Evolutionary conservation across 2,329 filamentous ascomycete species (phyloP).

Genomic region (Colletotrichum sp.): DNA sequence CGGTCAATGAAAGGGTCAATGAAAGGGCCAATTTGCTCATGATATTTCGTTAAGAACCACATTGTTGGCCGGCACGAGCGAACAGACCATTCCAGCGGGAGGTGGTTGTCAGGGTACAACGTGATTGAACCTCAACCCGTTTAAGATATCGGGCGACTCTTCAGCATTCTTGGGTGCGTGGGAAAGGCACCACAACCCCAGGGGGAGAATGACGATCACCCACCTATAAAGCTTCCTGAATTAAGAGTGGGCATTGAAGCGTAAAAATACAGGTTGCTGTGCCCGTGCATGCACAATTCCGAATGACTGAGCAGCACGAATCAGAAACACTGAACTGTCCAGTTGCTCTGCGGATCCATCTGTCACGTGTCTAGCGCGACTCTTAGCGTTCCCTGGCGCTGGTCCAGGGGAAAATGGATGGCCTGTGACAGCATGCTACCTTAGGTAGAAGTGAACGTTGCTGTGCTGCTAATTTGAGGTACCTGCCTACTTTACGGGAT

Average conservation of each 20-base stretch:
- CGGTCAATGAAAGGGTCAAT: background rate
- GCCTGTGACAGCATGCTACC: slow-evolving; percentile 15
- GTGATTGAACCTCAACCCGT: background rate
- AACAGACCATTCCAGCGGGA: background rate
- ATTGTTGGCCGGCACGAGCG: background rate
- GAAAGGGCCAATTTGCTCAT: background rate
- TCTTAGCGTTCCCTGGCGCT: background rate
- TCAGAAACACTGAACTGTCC: background rate
- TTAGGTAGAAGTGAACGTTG: background rate
- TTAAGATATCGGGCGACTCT: background rate
- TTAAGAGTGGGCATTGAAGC: background rate
- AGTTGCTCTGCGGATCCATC: background rate
- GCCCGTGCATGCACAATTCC: background rate
- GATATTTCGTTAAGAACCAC: background rate
- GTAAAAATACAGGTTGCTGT: background rate
- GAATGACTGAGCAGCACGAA: background rate
- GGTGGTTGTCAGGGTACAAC: background rate
- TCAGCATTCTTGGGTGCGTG: background rate
- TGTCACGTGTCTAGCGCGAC: background rate
- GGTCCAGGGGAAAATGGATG: background rate
- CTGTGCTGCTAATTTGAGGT: slow-evolving; percentile 13
- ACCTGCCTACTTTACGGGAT: background rate
- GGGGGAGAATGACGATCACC: background rate
- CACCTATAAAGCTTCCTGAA: background rate
- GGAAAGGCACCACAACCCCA: background rate